Percentiles rank a stretch among this genome's conserved stretches.
Evolutionary conservation across 768 basidiomycete species (phyloP).

Genomic region (Pulveroboletus sp.): DNA sequence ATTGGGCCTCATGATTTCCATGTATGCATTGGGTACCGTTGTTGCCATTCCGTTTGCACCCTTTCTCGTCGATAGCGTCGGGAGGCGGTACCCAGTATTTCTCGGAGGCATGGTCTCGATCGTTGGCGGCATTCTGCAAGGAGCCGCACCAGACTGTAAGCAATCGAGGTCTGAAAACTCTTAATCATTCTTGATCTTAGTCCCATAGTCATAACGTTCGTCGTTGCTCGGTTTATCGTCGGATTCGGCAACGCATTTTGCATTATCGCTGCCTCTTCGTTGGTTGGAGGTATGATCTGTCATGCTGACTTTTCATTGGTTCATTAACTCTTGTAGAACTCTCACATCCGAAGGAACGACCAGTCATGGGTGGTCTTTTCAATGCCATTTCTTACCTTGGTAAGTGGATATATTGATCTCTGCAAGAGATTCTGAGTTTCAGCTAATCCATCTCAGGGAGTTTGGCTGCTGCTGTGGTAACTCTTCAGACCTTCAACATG

Average conservation of each 20-base stretch:
- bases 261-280: constrained; percentile 19
- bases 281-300: constrained; percentile 17
- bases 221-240: constrained; percentile 16
- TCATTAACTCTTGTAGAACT: constrained; percentile 9
- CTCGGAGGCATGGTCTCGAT: constrained; percentile 8
- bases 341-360: constrained; percentile 24
- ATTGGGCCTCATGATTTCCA: constrained; percentile 29
- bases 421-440: rapidly evolving
- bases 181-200: neutral
- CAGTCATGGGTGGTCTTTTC: constrained; percentile 12
- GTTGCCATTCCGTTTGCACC: constrained; percentile 43
- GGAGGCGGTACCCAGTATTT: constrained; percentile 17
- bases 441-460: constrained; percentile 10
- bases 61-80: constrained; percentile 6
- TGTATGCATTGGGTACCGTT: constrained; percentile 61
- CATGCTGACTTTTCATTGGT: no score
- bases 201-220: constrained; percentile 11
- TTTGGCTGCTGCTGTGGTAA: constrained; percentile 44
- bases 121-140: constrained; percentile 16
- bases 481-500: constrained; percentile 63
- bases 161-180: neutral
- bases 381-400: constrained; percentile 8
- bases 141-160: constrained; percentile 14
- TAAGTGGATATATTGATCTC: neutral
- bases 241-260: constrained; percentile 13